Base-by-base conservation (phyloP, 345 rosid genomes). In the Pelargonium nanum region DNA sequence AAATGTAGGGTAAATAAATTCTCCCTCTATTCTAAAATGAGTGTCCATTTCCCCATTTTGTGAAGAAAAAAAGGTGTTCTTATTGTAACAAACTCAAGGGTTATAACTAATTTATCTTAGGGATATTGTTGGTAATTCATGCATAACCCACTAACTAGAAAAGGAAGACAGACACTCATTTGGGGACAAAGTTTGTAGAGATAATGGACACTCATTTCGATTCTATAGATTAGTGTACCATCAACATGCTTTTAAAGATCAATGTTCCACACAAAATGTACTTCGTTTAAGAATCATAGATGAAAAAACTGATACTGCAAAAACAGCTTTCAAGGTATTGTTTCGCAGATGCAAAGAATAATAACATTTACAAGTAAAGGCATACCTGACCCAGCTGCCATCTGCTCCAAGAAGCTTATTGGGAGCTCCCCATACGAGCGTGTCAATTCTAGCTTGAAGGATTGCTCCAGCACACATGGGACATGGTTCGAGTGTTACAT, bases 381-480 rank as follows among this genome's bases (percentile, higher is more conserved):
- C 71, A 53, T 74, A 81, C 97, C 96, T 85, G 56, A 93, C 79
- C 96, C 97, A 89, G 78, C 97, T 89, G 54, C 99, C 99, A 65
- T 93, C 97, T 32, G 97, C 97, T 72, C 99, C 99, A 58, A 89
- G 91, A 72, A 89, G 97, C 77, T 83, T 93, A 76, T 93, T 93
- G 34, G 99, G 97, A 77, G 99, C 97, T 75, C 96, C 97, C 99
- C 99, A 89, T 23, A 93, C 96, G 59, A 93, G 85, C 62, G 85
- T 81, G 63, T 86, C 75, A 7, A 93, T 79, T 68, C 97, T 85
- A 61, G 96, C 94, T 78, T 89, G 99, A 74, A 89, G 97, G 64
- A 89, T 87, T 65, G 99, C 97, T 66, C 99, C 99, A 62, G 97
- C 99, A 76, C 99, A 93, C 96, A 93, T 89, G 9, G 97, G 84